Base-by-base conservation (phyloP, 208 protist species). In the Naegleria fowleri region DNA sequence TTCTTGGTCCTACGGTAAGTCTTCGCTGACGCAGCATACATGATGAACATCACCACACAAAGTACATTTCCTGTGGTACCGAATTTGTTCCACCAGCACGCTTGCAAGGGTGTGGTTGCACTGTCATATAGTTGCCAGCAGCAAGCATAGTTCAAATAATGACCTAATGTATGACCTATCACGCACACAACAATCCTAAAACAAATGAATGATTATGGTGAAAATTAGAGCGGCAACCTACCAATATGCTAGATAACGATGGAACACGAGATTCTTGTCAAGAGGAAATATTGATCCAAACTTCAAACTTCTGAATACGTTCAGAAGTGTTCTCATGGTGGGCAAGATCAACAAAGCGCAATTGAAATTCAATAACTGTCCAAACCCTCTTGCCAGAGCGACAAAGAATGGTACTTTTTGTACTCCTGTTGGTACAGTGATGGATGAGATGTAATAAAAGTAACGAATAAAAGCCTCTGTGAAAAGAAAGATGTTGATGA, bases 181-280 rank as follows among this genome's bases (percentile, higher is more conserved):
- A 83, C 38, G 39, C 84, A 59, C 1, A 93, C 40, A 0, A 75
- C 90, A 67, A 87, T 93, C 25, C 7, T 86, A 84, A 29, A 92
- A n/a, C n/a, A n/a, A n/a, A n/a, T n/a, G n/a, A 25, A 92, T 59
- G 90, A 41, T 48, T 33, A 84, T n/a, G n/a, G n/a, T n/a, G n/a
- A 29, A 25, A 55, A 16, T 38, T 39, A 67, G 1, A 6, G n/a
- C 2, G 5, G n/a, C 38, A 40, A 75, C n/a, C 9, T 55, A 51
- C 40, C 75, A 55, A 79, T 90, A 96, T 9, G 93, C 94, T 40
- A 92, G 52, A n/a, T 79, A 83, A 58, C 90, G 91, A 90, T 96
- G 95, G 85, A 95, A 95, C 15, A 85, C 43, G 48, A 96, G 93
- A 88, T 93, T 94, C 38, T 95, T 94, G 83, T 96, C 95, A 5